Percentiles rank a stretch among this genome's conserved stretches.
These are phyloP conservation scores for Bacterosira constricta DNA, from an alignment of 108 stramenopile species.

Conservation along the genomic window DNA sequence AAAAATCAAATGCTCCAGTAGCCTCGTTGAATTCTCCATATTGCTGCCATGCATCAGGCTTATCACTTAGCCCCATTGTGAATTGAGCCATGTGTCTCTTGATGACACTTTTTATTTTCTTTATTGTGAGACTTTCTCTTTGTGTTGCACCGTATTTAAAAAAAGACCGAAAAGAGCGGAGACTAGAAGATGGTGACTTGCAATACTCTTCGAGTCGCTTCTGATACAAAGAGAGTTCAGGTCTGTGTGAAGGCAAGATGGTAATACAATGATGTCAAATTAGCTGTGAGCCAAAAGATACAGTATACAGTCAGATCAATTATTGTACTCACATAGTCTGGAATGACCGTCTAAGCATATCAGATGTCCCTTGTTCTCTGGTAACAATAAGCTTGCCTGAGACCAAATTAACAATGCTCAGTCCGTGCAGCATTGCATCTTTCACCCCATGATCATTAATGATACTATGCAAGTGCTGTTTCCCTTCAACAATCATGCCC, in stretches of 20 bases:
- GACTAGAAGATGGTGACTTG: slow-evolving; percentile 34
- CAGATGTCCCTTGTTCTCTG: slow-evolving; percentile 44
- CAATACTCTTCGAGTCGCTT: slow-evolving; percentile 33
- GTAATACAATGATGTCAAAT: neutral
- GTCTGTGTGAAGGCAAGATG: slow-evolving; percentile 4
- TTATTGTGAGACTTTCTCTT: slow-evolving; percentile 47
- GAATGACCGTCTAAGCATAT: slow-evolving; percentile 45
- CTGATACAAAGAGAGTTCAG: slow-evolving; percentile 45
- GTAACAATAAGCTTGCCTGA: slow-evolving; percentile 51
- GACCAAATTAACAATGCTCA: slow-evolving; percentile 48
- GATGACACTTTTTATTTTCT: slow-evolving; percentile 43
- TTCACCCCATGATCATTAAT: slow-evolving; percentile 42
- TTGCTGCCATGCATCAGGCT: slow-evolving; percentile 54
- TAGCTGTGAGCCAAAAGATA: neutral
- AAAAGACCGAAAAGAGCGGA: slow-evolving; percentile 41
- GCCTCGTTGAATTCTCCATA: slow-evolving; percentile 51
- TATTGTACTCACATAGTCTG: slow-evolving; percentile 39
- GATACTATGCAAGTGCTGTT: slow-evolving; percentile 27
- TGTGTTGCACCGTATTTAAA: slow-evolving; percentile 34
- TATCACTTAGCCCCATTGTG: slow-evolving; percentile 32
- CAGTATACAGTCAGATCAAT: neutral
- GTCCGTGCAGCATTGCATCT: slow-evolving; percentile 49
- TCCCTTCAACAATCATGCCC: slow-evolving; percentile 45
- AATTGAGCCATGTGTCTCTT: slow-evolving; percentile 36
- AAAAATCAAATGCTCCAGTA: slow-evolving; percentile 48